Percentiles rank a stretch among this genome's conserved stretches.
phyloP scores from a whole-genome alignment of 768 basidiomycete genomes.

The Leccinum boreale region DNA sequence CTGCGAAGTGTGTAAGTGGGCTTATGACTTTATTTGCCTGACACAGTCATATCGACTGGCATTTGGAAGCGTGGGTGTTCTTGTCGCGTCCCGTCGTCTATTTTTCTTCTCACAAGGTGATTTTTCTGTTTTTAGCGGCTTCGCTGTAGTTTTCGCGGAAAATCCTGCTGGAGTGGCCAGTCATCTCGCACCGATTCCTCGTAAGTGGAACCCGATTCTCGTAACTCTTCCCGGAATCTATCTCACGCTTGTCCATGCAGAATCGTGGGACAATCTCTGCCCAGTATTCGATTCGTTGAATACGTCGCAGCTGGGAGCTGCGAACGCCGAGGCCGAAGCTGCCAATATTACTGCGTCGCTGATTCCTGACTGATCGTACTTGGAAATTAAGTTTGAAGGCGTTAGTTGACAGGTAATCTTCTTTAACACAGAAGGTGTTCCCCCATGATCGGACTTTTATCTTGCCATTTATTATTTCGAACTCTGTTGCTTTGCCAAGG shows the following conservation, averaged over 20 bases:
- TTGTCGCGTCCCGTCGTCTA: background rate
- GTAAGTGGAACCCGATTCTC: slow-evolving; percentile 5
- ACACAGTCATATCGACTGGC: slow-evolving; percentile 30
- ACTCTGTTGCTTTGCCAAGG: background rate
- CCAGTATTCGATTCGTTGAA: slow-evolving; percentile 19
- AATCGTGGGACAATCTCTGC: slow-evolving; percentile 25
- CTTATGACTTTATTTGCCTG: background rate
- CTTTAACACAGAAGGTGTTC: background rate
- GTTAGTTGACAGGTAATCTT: background rate
- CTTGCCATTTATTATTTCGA: background rate
- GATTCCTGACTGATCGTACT: slow-evolving; percentile 9
- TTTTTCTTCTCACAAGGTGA: background rate
- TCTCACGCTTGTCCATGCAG: slow-evolving; percentile 5
- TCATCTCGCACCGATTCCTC: slow-evolving; percentile 14
- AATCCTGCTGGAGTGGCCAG: slow-evolving; percentile 14
- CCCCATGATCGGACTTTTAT: background rate
- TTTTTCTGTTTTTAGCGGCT: slow-evolving; percentile 15
- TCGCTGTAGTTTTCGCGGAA: slow-evolving; percentile 27
- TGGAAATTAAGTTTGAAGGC: background rate
- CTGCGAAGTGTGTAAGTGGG: background rate
- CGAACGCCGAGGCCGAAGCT: slow-evolving; percentile 16
- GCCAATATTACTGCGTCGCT: slow-evolving; percentile 17
- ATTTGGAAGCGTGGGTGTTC: slow-evolving; percentile 20
- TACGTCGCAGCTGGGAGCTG: slow-evolving; percentile 20
- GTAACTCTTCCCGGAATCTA: background rate